Evolutionary conservation across 352 stramenopile genomes (phyloP).

Genomic region (Phytophthora quininea): DNA sequence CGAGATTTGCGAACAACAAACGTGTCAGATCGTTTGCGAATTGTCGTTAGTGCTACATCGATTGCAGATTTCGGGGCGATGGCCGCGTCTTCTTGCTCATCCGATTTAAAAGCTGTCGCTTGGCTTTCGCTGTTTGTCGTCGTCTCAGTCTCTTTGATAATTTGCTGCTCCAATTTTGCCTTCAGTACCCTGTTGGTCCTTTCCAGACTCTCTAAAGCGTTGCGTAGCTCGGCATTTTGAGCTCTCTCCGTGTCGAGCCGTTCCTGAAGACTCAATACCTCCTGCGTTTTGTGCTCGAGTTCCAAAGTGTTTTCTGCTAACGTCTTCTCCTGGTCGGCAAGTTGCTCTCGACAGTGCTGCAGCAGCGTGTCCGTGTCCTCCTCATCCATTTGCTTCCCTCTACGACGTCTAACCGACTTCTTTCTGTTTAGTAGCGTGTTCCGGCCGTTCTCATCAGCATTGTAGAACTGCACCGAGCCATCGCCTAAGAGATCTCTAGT

Average conservation of each 20-base stretch:
- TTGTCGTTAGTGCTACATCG: too few relatives aligned
- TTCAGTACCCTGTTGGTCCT: conserved; percentile 71
- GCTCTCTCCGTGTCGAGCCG: conserved; percentile 35
- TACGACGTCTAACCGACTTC: conserved; percentile 50
- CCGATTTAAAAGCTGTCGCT: too few relatives aligned
- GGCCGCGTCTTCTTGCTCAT: too few relatives aligned
- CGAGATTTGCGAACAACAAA: too few relatives aligned
- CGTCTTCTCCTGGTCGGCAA: conserved; percentile 56
- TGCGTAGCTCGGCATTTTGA: conserved; percentile 41
- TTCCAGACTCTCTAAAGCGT: conserved; percentile 55
- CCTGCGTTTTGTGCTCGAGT: conserved; percentile 54
- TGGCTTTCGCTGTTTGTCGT: neutral
- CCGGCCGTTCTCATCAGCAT: conserved; percentile 45
- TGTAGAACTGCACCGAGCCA: conserved; percentile 58
- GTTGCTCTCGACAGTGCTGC: conserved; percentile 53
- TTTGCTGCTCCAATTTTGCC: conserved; percentile 67
- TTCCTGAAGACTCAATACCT: conserved; percentile 49
- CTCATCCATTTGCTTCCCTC: conserved; percentile 32
- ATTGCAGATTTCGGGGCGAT: too few relatives aligned
- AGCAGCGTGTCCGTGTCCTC: conserved; percentile 37
- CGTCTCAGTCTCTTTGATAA: conserved; percentile 57
- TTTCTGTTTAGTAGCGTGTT: conserved; percentile 57
- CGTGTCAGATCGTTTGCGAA: too few relatives aligned
- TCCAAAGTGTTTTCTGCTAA: conserved; percentile 71
- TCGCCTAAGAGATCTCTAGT: conserved; percentile 30